Base-by-base conservation (phyloP, 495 filamentous ascomycete genomes). In the Staphylotrichum longicolle region DNA sequence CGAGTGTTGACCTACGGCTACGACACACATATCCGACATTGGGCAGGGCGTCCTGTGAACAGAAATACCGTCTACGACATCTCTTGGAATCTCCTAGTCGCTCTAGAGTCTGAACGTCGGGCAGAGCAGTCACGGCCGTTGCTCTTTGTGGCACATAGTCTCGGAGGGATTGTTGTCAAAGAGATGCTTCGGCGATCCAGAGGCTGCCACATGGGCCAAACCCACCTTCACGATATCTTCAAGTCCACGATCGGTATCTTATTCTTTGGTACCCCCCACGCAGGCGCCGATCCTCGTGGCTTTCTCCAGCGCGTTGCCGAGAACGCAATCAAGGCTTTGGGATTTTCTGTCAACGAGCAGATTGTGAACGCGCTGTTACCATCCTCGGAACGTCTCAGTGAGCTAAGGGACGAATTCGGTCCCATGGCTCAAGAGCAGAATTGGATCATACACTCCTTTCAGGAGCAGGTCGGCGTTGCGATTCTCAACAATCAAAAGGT, bases 1-100 rank as follows among this genome's bases (percentile, higher is more conserved):
- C 75, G 81, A 37, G 71, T 83, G 46, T 60, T 77, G 46, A 79
- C 69, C n/a, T 83, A 78, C 74, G 81, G 81, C 8, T 83, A 83
- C 65, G 75, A 81, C 49, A 77, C 68, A 62, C 65, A 73, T 30
- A 60, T 77, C 34, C 62, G 73, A 46, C 73, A 76, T 47, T 30
- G 39, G 12, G 42, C 72, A 8, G 70, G 65, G 0, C 35, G 63
- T 27, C 60, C 63, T 34, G 33, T 63, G 27, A 74, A 64, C 60
- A 59, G 63, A 32, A 72, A 54, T n/a, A 73, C 64, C 7, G 65
- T 78, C 8, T 73, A 70, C 49, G 74, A 78, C 42, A 70, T 77
- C 39, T 72, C 69, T 0, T 61, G 57, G 57, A 66, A 78, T 58
- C 68, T 79, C 15, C 61, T 80, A 12, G 42, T 73, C 11, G 68